Evolutionary conservation across 2,329 filamentous ascomycete genomes (phyloP).

Genomic region (Raffaelea ambrosiae): DNA sequence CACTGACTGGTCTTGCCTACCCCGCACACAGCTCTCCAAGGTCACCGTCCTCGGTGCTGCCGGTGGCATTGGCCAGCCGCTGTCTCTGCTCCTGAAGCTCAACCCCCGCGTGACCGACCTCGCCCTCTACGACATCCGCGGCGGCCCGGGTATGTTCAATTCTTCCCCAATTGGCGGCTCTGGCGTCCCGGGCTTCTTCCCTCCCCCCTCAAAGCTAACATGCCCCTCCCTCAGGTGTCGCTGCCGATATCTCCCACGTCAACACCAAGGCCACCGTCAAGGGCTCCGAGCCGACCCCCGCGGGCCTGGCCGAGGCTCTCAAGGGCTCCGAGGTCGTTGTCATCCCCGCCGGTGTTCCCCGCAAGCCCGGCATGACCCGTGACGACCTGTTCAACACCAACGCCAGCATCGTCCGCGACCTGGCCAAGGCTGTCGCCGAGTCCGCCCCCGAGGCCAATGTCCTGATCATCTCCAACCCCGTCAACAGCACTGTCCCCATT

Average conservation of each 20-base stretch:
- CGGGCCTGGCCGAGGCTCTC: constrained; percentile 69
- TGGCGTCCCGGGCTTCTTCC: background rate
- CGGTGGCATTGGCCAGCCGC: constrained; percentile 96
- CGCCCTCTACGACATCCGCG: constrained; percentile 95
- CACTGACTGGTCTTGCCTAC: constrained; percentile 1
- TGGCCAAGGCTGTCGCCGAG: constrained; percentile 89
- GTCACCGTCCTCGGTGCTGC: constrained; percentile 94
- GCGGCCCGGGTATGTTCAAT: constrained; percentile 76
- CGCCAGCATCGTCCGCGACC: constrained; percentile 96
- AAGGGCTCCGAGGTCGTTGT: constrained; percentile 88
- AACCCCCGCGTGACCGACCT: constrained; percentile 92
- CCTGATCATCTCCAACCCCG: constrained; percentile 96
- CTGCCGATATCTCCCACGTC: constrained; percentile 95
- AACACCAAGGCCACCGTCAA: constrained; percentile 96
- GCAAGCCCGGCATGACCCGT: constrained; percentile 99
- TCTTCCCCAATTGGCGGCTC: background rate
- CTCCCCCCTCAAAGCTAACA: constrained; percentile 23
- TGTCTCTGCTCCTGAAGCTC: constrained; percentile 97
- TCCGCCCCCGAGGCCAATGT: constrained; percentile 87
- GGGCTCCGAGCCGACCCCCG: constrained; percentile 72
- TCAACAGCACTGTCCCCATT: constrained; percentile 99
- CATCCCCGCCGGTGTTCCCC: constrained; percentile 96
- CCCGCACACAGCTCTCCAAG: constrained; percentile 69
- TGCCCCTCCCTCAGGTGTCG: too few relatives aligned
- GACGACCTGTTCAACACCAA: constrained; percentile 99